Base-by-base conservation (phyloP, 1,284 basidiomycete genomes). In the Pseudozyma flocculosa region DNA sequence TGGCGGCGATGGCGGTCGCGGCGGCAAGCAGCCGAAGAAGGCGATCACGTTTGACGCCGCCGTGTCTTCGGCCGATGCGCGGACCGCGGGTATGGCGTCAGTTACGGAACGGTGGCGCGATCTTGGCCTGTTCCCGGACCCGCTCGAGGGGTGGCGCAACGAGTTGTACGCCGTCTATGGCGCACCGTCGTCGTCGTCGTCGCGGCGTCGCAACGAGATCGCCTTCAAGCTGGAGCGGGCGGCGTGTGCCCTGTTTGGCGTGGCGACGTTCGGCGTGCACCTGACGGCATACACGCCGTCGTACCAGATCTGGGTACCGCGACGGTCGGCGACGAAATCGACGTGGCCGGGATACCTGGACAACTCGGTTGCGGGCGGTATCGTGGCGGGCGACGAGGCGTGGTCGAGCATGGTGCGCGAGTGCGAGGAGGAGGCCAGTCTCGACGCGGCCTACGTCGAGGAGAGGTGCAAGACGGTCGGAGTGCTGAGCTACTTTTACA, bases 201-300 rank as follows among this genome's bases (percentile, higher is more conserved):
- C 26, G 26, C 15, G 32, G 11, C 32, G 32, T 10, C 61, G 52
- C 21, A 52, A 55, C 39, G 18, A 40, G 14, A 86, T 85, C 51
- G 88, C 85, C 4, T 95, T 96, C 76, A 84, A 86, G 72, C 84
- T 97, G 82, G 94, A 98, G 78, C 85, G 94, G 46, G 83, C 90
- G 1, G 91, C 90, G 0, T 90, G 88, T 70, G 85, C 88, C 1
- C 79, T 97, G 36, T 96, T 96, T 70, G 92, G 94, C 2, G 79
- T 94, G 10, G 84, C 91, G 0, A 96, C 93, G 0, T 94, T 89
- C 71, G 83, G 92, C 0, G 87, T 91, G 7, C 91, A 94, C 76
- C 84, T 90, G 84, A 88, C 85, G 30, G 79, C 76, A 3, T 80
- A 78, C 50, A 72, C 67, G 3, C 50, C 58, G 8, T 58, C 60